Base-by-base conservation (phyloP, 768 basidiomycete genomes). In the Mycena rosella region DNA sequence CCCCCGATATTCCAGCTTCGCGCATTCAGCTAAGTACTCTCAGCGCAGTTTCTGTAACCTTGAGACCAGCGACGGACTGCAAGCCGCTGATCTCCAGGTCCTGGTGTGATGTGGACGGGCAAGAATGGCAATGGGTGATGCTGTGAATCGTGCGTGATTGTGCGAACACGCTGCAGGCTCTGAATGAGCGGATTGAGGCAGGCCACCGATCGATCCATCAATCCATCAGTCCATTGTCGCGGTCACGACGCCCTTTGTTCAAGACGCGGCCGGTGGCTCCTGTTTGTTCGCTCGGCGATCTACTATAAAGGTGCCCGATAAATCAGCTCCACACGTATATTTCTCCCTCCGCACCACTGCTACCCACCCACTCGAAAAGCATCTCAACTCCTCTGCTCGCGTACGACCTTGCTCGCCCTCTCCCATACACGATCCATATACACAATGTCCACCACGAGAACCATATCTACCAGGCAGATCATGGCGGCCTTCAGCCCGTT, bases 161-260 rank as follows among this genome's bases (percentile, higher is more conserved):
- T n/a, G n/a, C n/a, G n/a, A n/a, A n/a, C n/a, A n/a, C n/a, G n/a
- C n/a, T n/a, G n/a, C n/a, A n/a, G n/a, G n/a, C n/a, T n/a, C n/a
- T n/a, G n/a, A n/a, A n/a, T n/a, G n/a, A n/a, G n/a, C n/a, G n/a
- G n/a, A n/a, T n/a, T n/a, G n/a, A n/a, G n/a, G n/a, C n/a, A n/a
- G n/a, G n/a, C n/a, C n/a, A n/a, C n/a, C n/a, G n/a, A 40, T 40
- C 38, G 34, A 26, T 49, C 26, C 48, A 49, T 49, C 48, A 49
- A 45, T 6, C 11, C 11, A 5, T 6, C 11, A 5, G 5, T 27
- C 27, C 22, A 26, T 49, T 26, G 22, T 49, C 48, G 48, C 48
- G 48, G 27, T 49, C 48, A 49, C 48, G 48, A 15, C 4, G 24
- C 38, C 5, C 26, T 27, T 47, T 27, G 27, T 3, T 49, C 5